These are phyloP conservation scores for Thermothielavioides terrestris DNA, from an alignment of 495 filamentous ascomycete genomes.

Conservation along the genomic window DNA sequence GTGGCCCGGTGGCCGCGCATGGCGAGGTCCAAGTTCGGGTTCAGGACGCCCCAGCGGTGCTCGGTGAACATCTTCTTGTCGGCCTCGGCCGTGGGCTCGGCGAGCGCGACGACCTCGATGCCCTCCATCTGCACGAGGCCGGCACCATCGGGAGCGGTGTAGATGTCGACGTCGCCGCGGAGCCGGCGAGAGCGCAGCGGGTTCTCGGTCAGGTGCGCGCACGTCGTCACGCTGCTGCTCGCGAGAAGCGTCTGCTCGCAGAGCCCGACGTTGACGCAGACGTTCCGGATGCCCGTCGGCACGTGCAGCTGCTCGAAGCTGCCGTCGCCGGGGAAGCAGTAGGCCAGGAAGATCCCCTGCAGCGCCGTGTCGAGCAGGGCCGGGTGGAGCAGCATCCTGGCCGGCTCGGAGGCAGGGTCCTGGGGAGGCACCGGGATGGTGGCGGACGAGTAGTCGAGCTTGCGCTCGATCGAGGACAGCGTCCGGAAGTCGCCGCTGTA, in stretches of 20 bases:
- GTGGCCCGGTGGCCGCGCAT: background rate
- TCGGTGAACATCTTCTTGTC: constrained; percentile 10
- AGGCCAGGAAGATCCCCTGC: constrained; percentile 8
- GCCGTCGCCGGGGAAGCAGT: constrained; percentile 8
- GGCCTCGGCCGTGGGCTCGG: constrained; percentile 1
- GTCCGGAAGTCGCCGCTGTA: background rate
- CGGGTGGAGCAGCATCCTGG: constrained; percentile 17
- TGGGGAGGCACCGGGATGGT: too few species aligned
- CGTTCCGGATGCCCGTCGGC: constrained; percentile 11
- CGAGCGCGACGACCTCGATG: constrained; percentile 6
- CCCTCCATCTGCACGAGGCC: constrained; percentile 15
- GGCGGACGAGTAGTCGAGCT: background rate
- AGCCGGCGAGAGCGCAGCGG: too few species aligned
- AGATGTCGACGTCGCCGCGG: constrained; percentile 8
- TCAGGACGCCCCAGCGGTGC: background rate
- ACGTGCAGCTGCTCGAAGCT: constrained; percentile 14
- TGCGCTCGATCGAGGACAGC: background rate
- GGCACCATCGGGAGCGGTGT: constrained; percentile 1
- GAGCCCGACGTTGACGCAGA: constrained; percentile 15
- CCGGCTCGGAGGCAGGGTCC: constrained; percentile 42
- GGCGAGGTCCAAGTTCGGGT: background rate
- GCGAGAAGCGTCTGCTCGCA: background rate
- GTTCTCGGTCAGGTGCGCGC: background rate
- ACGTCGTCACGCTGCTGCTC: background rate
- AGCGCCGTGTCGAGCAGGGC: constrained; percentile 18